Base-by-base conservation (phyloP, 2,329 filamentous ascomycete genomes). In the Ascochyta viciae-villosae region DNA sequence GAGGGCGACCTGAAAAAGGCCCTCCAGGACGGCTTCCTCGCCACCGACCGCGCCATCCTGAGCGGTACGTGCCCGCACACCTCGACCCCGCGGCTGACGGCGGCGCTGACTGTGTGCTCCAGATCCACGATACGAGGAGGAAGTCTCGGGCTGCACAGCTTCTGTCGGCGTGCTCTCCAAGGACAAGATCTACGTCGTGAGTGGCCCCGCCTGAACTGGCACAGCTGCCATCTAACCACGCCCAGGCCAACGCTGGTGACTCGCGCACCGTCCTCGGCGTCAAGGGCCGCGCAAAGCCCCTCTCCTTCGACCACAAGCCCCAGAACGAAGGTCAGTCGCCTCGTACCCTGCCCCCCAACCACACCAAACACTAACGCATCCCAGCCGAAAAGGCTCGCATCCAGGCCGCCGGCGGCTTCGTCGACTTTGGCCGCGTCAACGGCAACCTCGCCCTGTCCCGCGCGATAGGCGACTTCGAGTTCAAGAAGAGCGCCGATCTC, bases 221-320 rank as follows among this genome's bases (percentile, higher is more conserved):
- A 22, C 41, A 1, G 49, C 54, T 27, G 16, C 51, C 16, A 5
- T 54, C 66, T 65, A 33, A 76, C 56, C 43, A 7, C 19, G 13
- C 38, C 4, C 37, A 99, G 95, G 95, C 92, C 72, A 99, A 99
- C 76, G 92, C 95, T 62, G 95, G 95, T 74, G 95, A 99, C 77
- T 99, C 95, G 62, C 88, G 95, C 82, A 91, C 89, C 73, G 95
- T 99, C 24, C 81, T 99, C 64, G 95, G 95, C 69, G 92, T 99
- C 72, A 99, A 98, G 82, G 95, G 95, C 64, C 87, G 95, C 70
- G 95, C 95, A 66, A 99, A 98, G 82, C 95, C 95, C 48, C 84
- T 99, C 58, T 99, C 95, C n/a, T 96, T 96, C 74, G 95, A 99
- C 77, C 95, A 99, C 83, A 99, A 99, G 81, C 95, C 95, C 38